These are phyloP conservation scores for Sporodiniella umbellata DNA, from an alignment of 371 early-diverging fungal species.

Conservation along the genomic window DNA sequence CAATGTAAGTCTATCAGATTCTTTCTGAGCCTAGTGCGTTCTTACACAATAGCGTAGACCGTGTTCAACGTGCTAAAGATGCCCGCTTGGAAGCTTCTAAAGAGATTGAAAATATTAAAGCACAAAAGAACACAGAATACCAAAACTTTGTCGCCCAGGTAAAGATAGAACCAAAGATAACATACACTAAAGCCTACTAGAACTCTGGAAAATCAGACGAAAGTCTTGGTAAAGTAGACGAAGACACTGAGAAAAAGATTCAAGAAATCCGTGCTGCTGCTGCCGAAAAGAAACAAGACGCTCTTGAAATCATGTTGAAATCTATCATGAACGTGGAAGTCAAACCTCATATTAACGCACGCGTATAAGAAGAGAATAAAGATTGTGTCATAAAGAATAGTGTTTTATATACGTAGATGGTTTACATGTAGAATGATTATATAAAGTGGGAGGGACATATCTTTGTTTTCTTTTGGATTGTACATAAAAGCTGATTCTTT, in stretches of 20 bases:
- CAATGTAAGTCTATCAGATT: slow-evolving; percentile 67
- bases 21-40: not conserved
- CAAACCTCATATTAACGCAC: slow-evolving; percentile 63
- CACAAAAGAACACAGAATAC: slow-evolving; percentile 81
- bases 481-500: too few species aligned
- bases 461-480: too few species aligned
- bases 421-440: not conserved
- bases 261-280: slow-evolving; percentile 62
- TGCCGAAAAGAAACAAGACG: slow-evolving; percentile 67
- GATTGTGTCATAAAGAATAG: not conserved
- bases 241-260: slow-evolving; percentile 80
- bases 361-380: slow-evolving; percentile 18
- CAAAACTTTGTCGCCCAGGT: slow-evolving; percentile 80
- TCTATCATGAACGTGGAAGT: slow-evolving; percentile 73
- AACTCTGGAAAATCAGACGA: slow-evolving; percentile 76
- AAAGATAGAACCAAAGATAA: slow-evolving; percentile 9
- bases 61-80: slow-evolving; percentile 89
- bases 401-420: too few species aligned
- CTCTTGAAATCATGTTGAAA: slow-evolving; percentile 71
- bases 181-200: slow-evolving; percentile 35
- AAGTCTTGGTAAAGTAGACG: slow-evolving; percentile 61
- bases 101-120: slow-evolving; percentile 87
- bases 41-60: slow-evolving; percentile 65
- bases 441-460: not conserved
- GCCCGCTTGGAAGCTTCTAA: slow-evolving; percentile 92